Conservation (phyloP, 139 green algal species). For the Edaphochlamys debaryana region DNA sequence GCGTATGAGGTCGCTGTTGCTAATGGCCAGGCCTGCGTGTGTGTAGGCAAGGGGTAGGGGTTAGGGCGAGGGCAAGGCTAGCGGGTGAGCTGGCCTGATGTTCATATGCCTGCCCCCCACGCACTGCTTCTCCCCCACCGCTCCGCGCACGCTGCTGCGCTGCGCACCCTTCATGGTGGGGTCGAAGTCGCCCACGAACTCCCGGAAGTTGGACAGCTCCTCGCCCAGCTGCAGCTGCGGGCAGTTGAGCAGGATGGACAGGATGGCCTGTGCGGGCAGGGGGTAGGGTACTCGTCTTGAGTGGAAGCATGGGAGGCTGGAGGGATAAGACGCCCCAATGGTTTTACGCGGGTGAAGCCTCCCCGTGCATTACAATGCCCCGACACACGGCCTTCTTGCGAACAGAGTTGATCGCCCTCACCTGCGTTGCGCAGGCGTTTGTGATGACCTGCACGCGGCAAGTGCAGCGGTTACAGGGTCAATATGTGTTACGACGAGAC, state of each 20-base stretch:
- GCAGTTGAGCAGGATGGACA: conserved; percentile 94
- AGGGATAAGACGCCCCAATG: too few species aligned
- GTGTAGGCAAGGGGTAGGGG: neutral
- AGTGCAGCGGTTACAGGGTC: too few species aligned
- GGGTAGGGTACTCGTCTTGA: neutral
- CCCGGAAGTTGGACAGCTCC: conserved; percentile 79
- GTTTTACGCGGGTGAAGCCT: neutral
- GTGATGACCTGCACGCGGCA: conserved; percentile 89
- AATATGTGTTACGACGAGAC: neutral
- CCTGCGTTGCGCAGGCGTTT: conserved; percentile 95
- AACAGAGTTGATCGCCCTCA: too few species aligned
- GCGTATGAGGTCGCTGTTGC: conserved; percentile 94
- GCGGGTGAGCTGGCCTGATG: too few species aligned
- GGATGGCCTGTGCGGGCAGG: conserved; percentile 80
- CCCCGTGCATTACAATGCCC: neutral
- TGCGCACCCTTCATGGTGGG: conserved; percentile 29
- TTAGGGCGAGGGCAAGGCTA: neutral
- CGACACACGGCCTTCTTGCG: neutral
- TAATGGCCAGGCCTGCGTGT: conserved; percentile 91
- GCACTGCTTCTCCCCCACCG: neutral
- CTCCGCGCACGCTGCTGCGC: too few species aligned
- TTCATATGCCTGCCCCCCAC: neutral
- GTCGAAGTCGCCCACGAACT: conserved; percentile 90
- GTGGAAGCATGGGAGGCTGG: neutral
- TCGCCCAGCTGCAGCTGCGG: conserved; percentile 71